Evolutionary conservation across 73 alveolate species (phyloP).

Genomic region (Stentor roeselii): DNA sequence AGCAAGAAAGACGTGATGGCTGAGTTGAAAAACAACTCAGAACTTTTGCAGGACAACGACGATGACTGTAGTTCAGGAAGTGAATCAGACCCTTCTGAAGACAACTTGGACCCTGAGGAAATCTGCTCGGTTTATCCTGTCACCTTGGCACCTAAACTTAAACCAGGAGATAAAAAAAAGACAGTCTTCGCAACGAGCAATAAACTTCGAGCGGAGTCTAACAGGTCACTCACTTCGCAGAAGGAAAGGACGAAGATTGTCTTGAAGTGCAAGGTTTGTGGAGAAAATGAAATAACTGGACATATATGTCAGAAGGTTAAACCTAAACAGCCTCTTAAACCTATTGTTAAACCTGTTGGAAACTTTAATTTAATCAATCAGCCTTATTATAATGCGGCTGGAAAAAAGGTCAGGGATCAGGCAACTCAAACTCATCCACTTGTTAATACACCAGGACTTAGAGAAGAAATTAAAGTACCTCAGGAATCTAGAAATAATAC

Average conservation of each 20-base stretch:
- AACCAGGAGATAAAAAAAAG: conserved; percentile 2
- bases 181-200: neutral
- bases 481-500: neutral
- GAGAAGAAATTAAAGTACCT: neutral
- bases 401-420: conserved; percentile 22
- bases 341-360: neutral
- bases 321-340: neutral
- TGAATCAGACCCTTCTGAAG: conserved; percentile 27
- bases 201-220: neutral
- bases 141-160: neutral
- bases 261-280: neutral
- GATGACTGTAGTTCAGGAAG: neutral
- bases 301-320: neutral
- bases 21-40: conserved; percentile 24
- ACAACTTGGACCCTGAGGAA: conserved; percentile 22
- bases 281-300: neutral
- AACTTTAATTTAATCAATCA: neutral
- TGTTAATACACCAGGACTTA: neutral
- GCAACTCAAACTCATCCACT: conserved; percentile 10
- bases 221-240: conserved; percentile 4
- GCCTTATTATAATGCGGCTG: conserved; percentile 22
- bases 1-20: neutral
- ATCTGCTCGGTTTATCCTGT: neutral
- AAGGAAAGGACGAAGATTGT: neutral
- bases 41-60: neutral